Percentiles rank a stretch among this genome's conserved stretches.
Conservation (phyloP, 1,139 yeast genomes). For the Geotrichum australiense region DNA sequence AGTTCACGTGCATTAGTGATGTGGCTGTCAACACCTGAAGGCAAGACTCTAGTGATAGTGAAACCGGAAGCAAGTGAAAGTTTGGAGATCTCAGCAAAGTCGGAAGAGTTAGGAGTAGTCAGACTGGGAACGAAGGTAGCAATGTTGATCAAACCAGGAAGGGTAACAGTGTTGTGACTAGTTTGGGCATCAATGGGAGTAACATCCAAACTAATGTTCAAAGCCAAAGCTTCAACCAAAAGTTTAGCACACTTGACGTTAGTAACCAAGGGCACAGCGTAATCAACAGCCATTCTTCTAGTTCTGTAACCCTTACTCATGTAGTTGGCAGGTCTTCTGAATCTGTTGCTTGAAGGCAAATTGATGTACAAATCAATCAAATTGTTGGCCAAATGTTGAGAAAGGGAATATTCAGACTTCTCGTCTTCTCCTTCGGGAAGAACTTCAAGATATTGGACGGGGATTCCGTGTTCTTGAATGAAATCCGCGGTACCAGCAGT, state of each 20-base stretch:
- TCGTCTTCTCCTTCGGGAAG: constrained; percentile 50
- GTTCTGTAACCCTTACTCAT: constrained; percentile 97
- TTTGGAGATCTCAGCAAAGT: constrained; percentile 61
- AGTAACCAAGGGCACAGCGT: constrained; percentile 94
- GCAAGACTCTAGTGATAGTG: constrained; percentile 76
- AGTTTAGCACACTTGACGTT: constrained; percentile 97
- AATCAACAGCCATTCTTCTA: constrained; percentile 99
- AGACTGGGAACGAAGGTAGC: constrained; percentile 72
- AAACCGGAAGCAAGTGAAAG: constrained; percentile 79
- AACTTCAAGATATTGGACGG: constrained; percentile 92
- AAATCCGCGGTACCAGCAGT: constrained; percentile 99
- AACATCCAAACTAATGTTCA: constrained; percentile 61
- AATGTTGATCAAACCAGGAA: constrained; percentile 85
- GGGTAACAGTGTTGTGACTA: constrained; percentile 69
- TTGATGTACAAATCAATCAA: constrained; percentile 94
- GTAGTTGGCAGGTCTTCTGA: constrained; percentile 97
- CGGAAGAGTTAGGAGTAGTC: constrained; percentile 41
- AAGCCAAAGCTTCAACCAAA: constrained; percentile 84
- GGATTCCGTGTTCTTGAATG: constrained; percentile 87
- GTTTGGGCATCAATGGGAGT: constrained; percentile 83
- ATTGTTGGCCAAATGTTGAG: constrained; percentile 95
- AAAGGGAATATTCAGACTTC: constrained; percentile 88
- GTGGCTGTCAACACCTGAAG: constrained; percentile 58
- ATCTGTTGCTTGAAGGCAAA: constrained; percentile 92
- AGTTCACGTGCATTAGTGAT: constrained; percentile 61